Base-by-base conservation (phyloP, 192 early-diverging fungal genomes). In the Mortierella alpina region DNA sequence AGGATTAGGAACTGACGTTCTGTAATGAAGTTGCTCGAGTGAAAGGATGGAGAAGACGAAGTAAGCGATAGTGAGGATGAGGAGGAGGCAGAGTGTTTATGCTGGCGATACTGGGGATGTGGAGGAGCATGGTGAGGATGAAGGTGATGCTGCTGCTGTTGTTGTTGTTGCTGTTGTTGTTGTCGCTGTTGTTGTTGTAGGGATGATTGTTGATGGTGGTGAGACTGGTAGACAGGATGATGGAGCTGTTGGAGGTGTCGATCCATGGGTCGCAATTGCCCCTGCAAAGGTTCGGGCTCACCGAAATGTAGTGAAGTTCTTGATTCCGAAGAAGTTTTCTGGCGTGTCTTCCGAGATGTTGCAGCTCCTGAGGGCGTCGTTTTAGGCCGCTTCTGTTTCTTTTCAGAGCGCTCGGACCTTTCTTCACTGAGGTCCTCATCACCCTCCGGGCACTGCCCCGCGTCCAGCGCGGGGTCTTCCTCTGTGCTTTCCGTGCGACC, bases 1-100 rank as follows among this genome's bases (percentile, higher is more conserved):
- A 86, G 82, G 14, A 62, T 61, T 11, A 84, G 63, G 53, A 88
- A 88, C 42, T 86, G 84, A 17, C 80, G 72, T 18, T 80, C 66
- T 1, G 79, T 84, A n/a, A 85, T 85, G 53, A 82, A 86, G 46
- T 83, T 83, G 31, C 78, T 71, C 0, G 61, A 71, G 50, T 71
- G 62, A 11, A 68, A 59, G 11, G 75, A 63, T n/a, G 56, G 11
- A 6, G 66, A 44, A 6, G 59, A 45, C 23, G 65, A 53, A 18
- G 18, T 13, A 0, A 64, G 23, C 10, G 64, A 69, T 20, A 44
- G 22, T 15, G 68, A 66, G 39, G 60, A 56, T 6, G 73, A 44
- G 23, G 56, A 39, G 4, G 59, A n/a, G 49, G 73, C 11, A 5
- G 60, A 51, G 8, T 17, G 52, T 9, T 66, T 53, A 40, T 53